phyloP scores from a whole-genome alignment of 2,329 filamentous ascomycete genomes.

The Alternaria ventricosa region DNA sequence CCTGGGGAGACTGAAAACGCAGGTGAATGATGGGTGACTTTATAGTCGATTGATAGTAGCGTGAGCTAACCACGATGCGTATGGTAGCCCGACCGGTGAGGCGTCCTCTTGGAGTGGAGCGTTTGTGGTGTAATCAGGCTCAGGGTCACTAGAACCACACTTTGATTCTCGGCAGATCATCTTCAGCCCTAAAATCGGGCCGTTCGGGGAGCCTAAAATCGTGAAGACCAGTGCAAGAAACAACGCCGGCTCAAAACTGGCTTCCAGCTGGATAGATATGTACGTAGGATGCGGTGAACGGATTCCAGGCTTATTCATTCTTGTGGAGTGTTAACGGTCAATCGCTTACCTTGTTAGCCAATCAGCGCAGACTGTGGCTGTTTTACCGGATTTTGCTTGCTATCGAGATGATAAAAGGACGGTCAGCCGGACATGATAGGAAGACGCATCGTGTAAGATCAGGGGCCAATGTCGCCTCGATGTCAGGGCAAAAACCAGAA shows the following conservation, averaged over 20 bases:
- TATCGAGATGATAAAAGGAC: constrained; percentile 2
- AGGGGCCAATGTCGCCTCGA: constrained; percentile 1
- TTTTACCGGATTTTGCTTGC: constrained; percentile 11
- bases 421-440: constrained; percentile 14
- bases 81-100: constrained; percentile 13
- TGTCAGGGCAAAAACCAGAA: constrained; percentile 9
- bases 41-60: constrained; percentile 21
- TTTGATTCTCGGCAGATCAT: constrained; percentile 12
- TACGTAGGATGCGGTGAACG: constrained; percentile 6
- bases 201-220: not conserved
- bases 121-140: constrained; percentile 16
- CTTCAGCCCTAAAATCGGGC: constrained; percentile 1
- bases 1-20: not conserved
- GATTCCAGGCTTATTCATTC: constrained; percentile 9
- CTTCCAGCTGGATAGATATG: not conserved
- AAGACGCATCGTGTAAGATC: constrained; percentile 1
- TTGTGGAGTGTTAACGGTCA: constrained; percentile 15
- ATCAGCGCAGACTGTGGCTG: constrained; percentile 5
- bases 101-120: constrained; percentile 7
- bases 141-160: constrained; percentile 10
- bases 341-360: constrained; percentile 15
- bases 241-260: not conserved
- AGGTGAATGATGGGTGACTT: constrained; percentile 6
- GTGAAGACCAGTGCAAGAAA: not conserved
- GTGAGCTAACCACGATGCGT: constrained; percentile 10